phyloP scores from a whole-genome alignment of 179 eudicot genomes.

The Actinidia polygama region DNA sequence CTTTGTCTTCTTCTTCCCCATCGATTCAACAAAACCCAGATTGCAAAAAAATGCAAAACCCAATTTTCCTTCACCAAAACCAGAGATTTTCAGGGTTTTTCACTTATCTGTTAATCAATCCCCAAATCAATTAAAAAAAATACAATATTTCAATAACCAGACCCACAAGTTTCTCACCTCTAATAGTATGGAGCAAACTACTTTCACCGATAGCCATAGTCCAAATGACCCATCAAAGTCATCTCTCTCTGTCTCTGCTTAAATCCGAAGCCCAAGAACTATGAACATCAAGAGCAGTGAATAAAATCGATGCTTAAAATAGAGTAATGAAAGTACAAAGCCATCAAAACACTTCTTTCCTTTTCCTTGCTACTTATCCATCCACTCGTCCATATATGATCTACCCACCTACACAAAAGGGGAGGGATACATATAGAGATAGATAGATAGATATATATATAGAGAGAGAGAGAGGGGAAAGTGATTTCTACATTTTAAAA shows the following conservation, averaged over 20 bases:
- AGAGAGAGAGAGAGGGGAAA: too few species aligned
- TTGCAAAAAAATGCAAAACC: neutral
- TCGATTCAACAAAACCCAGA: slow-evolving; percentile 14
- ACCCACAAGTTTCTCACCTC: neutral
- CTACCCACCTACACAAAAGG: neutral
- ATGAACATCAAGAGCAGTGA: neutral
- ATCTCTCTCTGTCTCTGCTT: neutral
- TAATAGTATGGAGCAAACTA: neutral
- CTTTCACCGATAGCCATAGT: slow-evolving; percentile 1
- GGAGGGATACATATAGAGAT: too few species aligned
- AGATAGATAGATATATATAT: too few species aligned
- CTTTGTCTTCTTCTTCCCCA: slow-evolving; percentile 34
- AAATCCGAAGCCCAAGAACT: neutral
- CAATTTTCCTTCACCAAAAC: neutral
- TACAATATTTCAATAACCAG: slow-evolving; percentile 1
- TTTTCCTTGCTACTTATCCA: neutral
- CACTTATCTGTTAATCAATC: neutral
- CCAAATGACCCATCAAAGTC: neutral
- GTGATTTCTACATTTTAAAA: too few species aligned
- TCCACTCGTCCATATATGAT: neutral
- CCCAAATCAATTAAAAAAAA: slow-evolving; percentile 1
- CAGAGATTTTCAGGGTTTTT: neutral
- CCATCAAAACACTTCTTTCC: slow-evolving; percentile 22
- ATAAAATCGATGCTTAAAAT: neutral
- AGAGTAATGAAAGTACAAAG: neutral